These are phyloP conservation scores for Umbelopsis sp. DNA, from an alignment of 371 early-diverging fungal species.

Conservation along the genomic window DNA sequence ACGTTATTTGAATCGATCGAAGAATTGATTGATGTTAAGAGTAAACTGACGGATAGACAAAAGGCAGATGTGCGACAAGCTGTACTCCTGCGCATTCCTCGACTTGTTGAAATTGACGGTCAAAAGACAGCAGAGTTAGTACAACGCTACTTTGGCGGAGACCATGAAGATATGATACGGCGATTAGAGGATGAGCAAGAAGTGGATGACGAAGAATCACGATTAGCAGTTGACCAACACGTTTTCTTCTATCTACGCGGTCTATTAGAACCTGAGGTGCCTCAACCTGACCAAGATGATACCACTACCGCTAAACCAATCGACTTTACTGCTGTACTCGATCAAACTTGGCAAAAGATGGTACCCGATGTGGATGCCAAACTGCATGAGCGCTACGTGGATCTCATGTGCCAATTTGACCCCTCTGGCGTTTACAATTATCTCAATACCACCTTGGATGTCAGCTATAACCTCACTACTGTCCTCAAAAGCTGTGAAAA, in stretches of 20 bases:
- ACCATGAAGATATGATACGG: slow-evolving; percentile 63
- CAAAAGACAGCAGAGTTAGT: slow-evolving; percentile 66
- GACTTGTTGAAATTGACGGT: slow-evolving; percentile 73
- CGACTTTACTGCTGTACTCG: not conserved
- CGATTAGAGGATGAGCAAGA: slow-evolving; percentile 54
- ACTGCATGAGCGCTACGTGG: slow-evolving; percentile 71
- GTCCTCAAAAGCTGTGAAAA: slow-evolving; percentile 62
- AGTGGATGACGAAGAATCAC: slow-evolving; percentile 49
- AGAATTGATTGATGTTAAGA: slow-evolving; percentile 48
- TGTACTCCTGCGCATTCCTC: slow-evolving; percentile 64
- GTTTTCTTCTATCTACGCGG: slow-evolving; percentile 71
- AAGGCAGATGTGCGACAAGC: slow-evolving; percentile 60
- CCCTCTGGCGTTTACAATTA: slow-evolving; percentile 69
- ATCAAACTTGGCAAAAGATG: slow-evolving; percentile 15
- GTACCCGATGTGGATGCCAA: slow-evolving; percentile 24
- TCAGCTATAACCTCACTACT: slow-evolving; percentile 57
- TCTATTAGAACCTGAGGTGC: slow-evolving; percentile 58
- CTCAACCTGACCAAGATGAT: slow-evolving; percentile 8
- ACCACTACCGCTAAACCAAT: not conserved
- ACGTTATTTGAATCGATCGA: slow-evolving; percentile 66
- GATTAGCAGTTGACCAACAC: slow-evolving; percentile 50
- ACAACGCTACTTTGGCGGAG: slow-evolving; percentile 59
- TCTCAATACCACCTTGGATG: slow-evolving; percentile 62
- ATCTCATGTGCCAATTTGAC: slow-evolving; percentile 70
- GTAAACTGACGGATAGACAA: slow-evolving; percentile 59